Base-by-base conservation (phyloP, 1,139 yeast species). In the Magnusiomyces sp. region DNA sequence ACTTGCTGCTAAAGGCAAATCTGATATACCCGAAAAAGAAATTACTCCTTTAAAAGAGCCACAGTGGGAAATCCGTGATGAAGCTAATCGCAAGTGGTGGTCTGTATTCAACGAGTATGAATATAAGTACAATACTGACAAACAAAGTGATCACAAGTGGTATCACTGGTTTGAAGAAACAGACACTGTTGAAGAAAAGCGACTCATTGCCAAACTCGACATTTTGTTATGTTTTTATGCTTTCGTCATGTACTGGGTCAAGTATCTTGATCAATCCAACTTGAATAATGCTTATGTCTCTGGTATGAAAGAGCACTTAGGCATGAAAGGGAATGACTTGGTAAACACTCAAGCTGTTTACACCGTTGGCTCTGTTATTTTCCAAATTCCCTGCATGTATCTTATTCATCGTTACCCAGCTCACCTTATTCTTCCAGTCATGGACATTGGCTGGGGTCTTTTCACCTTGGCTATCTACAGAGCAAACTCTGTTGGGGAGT, bases 231-330 rank as follows among this genome's bases (percentile, higher is more conserved):
- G 83, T 2, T 65, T 79, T 40, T 83, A 79, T 62, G 74, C 83
- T 34, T 70, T 81, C 58, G 67, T 80, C 67, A 78, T 81, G 19
- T 82, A 81, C 63, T 83, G 87, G 84, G 81, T 80, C 47, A 83
- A 83, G 60, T 80, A 80, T 51, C 68, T 83, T 48, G 90, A 83
- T 62, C 76, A 76, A 52, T 71, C 80, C 45, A 63, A 63, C 45
- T 34, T 79, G 48, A 76, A 78, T 50, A 80, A 79, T 60, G 88
- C 89, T n/a, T 83, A 83, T 61, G 80, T 82, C 45, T 76, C 83
- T 16, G 81, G 83, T 11, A 71, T 83, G 73, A 69, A 76, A 55
- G 79, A 79, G 58, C 80, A 73, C 47, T 67, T 83, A 43, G 69
- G 72, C 31, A 76, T 84, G 78, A 64, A 71, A 55, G 86, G 86